These are phyloP conservation scores for Rhinocladiella mackenziei DNA, from an alignment of 2,329 filamentous ascomycete genomes.

Conservation along the genomic window DNA sequence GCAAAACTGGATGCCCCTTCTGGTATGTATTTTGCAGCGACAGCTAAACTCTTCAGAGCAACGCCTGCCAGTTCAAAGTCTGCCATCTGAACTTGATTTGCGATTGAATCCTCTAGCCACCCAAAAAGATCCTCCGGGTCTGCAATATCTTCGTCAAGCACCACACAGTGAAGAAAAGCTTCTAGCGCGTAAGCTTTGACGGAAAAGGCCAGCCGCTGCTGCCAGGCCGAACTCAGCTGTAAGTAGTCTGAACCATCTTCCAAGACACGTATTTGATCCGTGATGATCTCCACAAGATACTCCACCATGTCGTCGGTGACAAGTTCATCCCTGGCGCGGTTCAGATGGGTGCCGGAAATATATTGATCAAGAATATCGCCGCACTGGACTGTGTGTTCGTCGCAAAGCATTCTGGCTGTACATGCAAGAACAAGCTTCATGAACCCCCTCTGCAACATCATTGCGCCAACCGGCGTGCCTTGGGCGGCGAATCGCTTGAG, in stretches of 20 bases:
- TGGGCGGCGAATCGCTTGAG: slow-evolving; percentile 74
- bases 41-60: slow-evolving; percentile 74
- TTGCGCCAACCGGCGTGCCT: slow-evolving; percentile 79
- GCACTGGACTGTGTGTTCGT: slow-evolving; percentile 56
- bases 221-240: slow-evolving; percentile 75
- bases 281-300: slow-evolving; percentile 65
- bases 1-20: slow-evolving; percentile 70
- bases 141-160: slow-evolving; percentile 75
- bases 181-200: slow-evolving; percentile 80
- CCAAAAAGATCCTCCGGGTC: slow-evolving; percentile 73
- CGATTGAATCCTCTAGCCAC: slow-evolving; percentile 81
- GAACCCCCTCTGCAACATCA: slow-evolving; percentile 85
- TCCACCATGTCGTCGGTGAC: slow-evolving; percentile 47
- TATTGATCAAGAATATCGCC: slow-evolving; percentile 70
- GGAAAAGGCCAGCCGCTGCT: slow-evolving; percentile 79
- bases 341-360: slow-evolving; percentile 54
- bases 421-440: slow-evolving; percentile 77
- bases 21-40: slow-evolving; percentile 72
- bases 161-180: slow-evolving; percentile 78
- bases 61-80: slow-evolving; percentile 72
- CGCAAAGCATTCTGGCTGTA: slow-evolving; percentile 67
- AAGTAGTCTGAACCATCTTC: slow-evolving; percentile 90
- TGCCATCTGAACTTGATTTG: slow-evolving; percentile 75
- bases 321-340: slow-evolving; percentile 28
- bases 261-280: slow-evolving; percentile 78